Conservation (phyloP, 169 alveolate species). For the Perkinsus olseni region DNA sequence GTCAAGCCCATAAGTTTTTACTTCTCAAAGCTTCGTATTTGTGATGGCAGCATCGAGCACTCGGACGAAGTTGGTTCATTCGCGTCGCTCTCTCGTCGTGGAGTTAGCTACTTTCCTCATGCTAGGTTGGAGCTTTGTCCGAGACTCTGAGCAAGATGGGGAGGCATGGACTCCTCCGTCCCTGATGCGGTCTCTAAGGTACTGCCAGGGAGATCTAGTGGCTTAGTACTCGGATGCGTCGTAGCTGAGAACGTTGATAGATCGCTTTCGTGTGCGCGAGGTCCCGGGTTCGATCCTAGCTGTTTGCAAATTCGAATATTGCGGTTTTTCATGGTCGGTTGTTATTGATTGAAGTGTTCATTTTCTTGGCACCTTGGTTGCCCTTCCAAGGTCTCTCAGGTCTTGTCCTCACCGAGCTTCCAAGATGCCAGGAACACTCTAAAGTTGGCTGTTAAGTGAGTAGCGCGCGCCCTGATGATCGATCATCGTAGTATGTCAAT, state of each 20-base stretch:
- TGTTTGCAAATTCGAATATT: no score
- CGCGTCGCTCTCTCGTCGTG: no score
- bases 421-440: background rate
- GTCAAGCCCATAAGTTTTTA: no score
- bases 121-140: background rate
- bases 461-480: conserved; percentile 1
- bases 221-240: background rate
- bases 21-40: no score
- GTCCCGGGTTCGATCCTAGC: no score
- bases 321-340: no score
- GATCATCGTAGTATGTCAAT: background rate
- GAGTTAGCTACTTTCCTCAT: no score
- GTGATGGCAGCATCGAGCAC: no score
- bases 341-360: background rate
- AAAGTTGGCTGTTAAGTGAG: background rate
- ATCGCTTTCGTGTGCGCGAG: no score
- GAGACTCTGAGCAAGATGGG: background rate
- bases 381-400: background rate
- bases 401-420: background rate
- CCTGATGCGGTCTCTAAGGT: background rate
- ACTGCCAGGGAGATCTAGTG: no score
- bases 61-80: no score
- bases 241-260: no score
- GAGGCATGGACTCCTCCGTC: background rate
- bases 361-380: background rate